These are phyloP conservation scores for Talaromyces amestolkiae DNA, from an alignment of 2,329 filamentous ascomycete species.

Conservation along the genomic window DNA sequence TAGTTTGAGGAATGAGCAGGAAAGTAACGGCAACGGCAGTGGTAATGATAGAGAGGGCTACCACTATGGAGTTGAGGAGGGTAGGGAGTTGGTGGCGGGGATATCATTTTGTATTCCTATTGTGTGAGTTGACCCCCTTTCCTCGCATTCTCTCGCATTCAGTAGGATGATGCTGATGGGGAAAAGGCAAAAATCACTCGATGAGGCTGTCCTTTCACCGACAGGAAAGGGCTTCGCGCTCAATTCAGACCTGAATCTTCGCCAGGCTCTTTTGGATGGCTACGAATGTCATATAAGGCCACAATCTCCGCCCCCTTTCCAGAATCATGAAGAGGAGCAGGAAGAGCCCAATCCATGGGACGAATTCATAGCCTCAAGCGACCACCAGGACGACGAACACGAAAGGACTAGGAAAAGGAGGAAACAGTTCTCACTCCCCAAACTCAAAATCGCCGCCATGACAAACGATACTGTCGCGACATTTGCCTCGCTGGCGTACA, in stretches of 20 bases:
- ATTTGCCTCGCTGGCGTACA: conserved; percentile 70
- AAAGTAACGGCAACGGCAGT: background rate
- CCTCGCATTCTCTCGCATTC: background rate
- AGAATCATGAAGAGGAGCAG: background rate
- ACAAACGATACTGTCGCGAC: conserved; percentile 77
- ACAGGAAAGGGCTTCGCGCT: conserved; percentile 54
- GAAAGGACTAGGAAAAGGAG: conserved; percentile 27
- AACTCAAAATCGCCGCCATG: conserved; percentile 67
- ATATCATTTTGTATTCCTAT: conserved; percentile 47
- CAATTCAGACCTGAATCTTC: conserved; percentile 34
- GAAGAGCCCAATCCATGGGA: background rate
- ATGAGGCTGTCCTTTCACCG: conserved; percentile 52
- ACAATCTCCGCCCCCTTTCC: conserved; percentile 26
- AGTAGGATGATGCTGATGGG: background rate
- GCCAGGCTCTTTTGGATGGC: conserved; percentile 34
- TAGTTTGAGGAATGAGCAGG: conserved; percentile 31
- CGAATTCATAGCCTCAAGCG: background rate
- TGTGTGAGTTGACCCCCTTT: conserved; percentile 39
- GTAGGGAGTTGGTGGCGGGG: conserved; percentile 37
- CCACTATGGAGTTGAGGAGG: conserved; percentile 20
- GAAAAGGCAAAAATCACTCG: conserved; percentile 46
- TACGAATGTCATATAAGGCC: conserved; percentile 44
- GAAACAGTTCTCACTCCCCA: conserved; percentile 51
- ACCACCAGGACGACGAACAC: background rate
- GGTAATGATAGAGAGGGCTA: background rate